Evolutionary conservation across 75 land plant species (phyloP).

Genomic region (Adiantum capillusveneris): DNA sequence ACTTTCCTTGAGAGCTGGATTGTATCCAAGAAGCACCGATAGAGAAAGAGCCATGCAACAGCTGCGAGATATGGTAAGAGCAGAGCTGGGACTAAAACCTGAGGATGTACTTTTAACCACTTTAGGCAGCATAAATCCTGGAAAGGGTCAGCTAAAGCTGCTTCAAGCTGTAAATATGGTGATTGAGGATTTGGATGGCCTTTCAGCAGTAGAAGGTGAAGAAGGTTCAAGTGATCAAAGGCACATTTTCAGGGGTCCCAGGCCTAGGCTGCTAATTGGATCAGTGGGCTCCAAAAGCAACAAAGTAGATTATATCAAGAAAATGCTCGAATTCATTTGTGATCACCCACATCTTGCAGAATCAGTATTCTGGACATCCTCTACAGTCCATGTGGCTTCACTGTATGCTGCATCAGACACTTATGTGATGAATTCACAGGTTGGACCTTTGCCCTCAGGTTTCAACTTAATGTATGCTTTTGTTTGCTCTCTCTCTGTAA

Average conservation of each 20-base stretch:
- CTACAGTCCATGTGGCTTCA: slow-evolving; percentile 86
- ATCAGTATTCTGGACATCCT: slow-evolving; percentile 74
- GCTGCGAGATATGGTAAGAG: slow-evolving; percentile 56
- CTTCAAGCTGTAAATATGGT: slow-evolving; percentile 64
- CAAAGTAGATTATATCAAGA: slow-evolving; percentile 67
- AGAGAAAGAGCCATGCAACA: slow-evolving; percentile 49
- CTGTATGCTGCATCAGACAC: slow-evolving; percentile 97
- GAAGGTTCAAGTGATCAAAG: neutral
- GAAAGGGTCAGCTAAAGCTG: slow-evolving; percentile 81
- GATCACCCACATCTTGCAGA: slow-evolving; percentile 52
- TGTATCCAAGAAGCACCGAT: slow-evolving; percentile 41
- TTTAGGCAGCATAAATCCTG: slow-evolving; percentile 92
- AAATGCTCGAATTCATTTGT: slow-evolving; percentile 41
- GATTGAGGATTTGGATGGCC: slow-evolving; percentile 22
- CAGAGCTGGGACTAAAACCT: slow-evolving; percentile 70
- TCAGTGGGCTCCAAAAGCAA: slow-evolving; percentile 98
- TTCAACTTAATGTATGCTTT: too few relatives aligned
- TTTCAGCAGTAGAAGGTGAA: too few relatives aligned
- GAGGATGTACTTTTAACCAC: slow-evolving; percentile 74
- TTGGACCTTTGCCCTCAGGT: slow-evolving; percentile 10
- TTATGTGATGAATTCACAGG: slow-evolving; percentile 96
- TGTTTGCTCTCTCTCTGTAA: too few relatives aligned
- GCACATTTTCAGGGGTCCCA: neutral
- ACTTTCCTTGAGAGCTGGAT: slow-evolving; percentile 74
- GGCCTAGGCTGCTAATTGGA: slow-evolving; percentile 69